Base-by-base conservation (phyloP, 768 basidiomycete genomes). In the Lactarius tabidus region DNA sequence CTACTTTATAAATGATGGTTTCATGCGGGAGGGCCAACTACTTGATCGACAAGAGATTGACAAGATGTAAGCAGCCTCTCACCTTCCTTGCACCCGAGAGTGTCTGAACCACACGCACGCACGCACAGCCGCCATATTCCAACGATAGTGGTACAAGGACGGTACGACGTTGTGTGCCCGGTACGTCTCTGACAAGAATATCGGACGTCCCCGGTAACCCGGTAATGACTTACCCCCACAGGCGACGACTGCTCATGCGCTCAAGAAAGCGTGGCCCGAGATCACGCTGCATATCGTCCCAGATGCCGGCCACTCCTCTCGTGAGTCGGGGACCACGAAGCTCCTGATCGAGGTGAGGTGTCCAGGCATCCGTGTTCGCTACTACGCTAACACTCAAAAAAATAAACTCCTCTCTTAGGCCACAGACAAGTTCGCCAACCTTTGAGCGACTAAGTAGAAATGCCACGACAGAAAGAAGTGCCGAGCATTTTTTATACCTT, bases 111-210 rank as follows among this genome's bases (percentile, higher is more conserved):
- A 51, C 12, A 59, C 10, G 14, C 23, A n/a, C 63, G 15, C 23
- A 59, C 14, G 14, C 23, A n/a, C 62, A 95, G 93, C 69, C 91
- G 94, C 17, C 87, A 94, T 76, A 93, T 97, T 69, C 94, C 94
- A 23, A 85, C 85, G 10, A 79, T 89, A 58, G 82, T 91, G 45
- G 82, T 94, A 5, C 93, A 95, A 79, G 92, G 93, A 43, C 81
- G 94, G 75, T 95, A 95, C 71, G 94, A 95, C 70, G 85, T 91
- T 17, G 84, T 97, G 55, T 97, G 94, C 72, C 91, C 93, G 12
- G 88, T 93, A 76, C 41, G 60, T 23, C 45, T 9, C 26, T 41
- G 15, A 28, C 60, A 83, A 33, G n/a, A 66, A 33, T 68, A 51
- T 56, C 33, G n/a, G 18, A 28, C 52, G 2, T 33, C 2, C 23